Conservation (phyloP, 1,139 yeast genomes). For the Suhomyces kunorum region DNA sequence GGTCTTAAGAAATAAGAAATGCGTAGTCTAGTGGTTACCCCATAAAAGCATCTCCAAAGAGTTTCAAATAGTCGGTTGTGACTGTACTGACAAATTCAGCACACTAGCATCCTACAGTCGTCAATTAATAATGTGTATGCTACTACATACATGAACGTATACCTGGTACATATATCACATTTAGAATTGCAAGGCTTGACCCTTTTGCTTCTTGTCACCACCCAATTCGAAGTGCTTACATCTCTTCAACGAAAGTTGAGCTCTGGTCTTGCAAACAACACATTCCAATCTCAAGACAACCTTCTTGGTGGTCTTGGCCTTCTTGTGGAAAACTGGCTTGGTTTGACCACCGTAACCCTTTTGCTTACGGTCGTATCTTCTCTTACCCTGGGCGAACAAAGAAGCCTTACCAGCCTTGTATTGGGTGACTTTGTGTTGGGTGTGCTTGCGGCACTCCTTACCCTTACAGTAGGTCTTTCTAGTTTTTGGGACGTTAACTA, state of each 20-base stretch:
- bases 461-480: conserved; percentile 99
- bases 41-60: no score
- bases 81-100: background rate
- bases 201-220: conserved; percentile 99
- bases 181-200: conserved; percentile 96
- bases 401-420: conserved; percentile 99
- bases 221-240: conserved; percentile 99
- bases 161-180: conserved; percentile 13
- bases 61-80: no score
- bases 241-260: conserved; percentile 97
- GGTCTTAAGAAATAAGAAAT: background rate
- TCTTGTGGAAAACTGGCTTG: conserved; percentile 99
- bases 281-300: conserved; percentile 99
- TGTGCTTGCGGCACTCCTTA: conserved; percentile 98
- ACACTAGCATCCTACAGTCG: background rate
- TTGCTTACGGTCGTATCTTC: conserved; percentile 99
- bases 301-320: conserved; percentile 99
- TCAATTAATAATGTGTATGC: conserved; percentile 11
- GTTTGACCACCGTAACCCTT: conserved; percentile 99
- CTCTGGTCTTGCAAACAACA: conserved; percentile 97
- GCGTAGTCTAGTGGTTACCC: background rate
- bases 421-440: conserved; percentile 99
- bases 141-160: conserved; percentile 13
- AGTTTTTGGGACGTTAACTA: conserved; percentile 99
- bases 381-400: conserved; percentile 99